phyloP scores from a whole-genome alignment of 768 basidiomycete genomes.

The Cystofilobasidium ferigula region DNA sequence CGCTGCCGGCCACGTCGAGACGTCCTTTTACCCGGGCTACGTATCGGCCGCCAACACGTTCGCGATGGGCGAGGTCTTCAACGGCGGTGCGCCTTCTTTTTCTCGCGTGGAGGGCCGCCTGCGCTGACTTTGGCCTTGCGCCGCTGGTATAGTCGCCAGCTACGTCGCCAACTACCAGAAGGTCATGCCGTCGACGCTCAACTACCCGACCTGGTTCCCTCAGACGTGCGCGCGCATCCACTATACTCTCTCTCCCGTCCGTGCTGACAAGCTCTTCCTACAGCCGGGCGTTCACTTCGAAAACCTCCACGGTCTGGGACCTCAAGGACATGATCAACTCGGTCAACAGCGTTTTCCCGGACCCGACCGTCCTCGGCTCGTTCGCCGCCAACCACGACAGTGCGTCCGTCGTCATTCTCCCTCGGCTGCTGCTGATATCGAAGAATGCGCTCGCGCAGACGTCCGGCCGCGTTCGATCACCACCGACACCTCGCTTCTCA shows the following conservation, averaged over 20 bases:
- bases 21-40: constrained; percentile 8
- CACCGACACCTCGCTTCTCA: not conserved
- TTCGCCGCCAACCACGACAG: constrained; percentile 31
- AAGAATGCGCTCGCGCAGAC: not conserved
- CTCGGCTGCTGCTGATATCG: not conserved
- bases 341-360: constrained; percentile 32
- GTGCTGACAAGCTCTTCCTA: not conserved
- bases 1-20: constrained; percentile 16
- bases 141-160: not conserved
- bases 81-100: constrained; percentile 11
- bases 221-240: constrained; percentile 8
- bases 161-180: constrained; percentile 36
- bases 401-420: not conserved
- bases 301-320: constrained; percentile 29
- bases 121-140: not conserved
- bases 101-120: not conserved
- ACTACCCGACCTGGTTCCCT: constrained; percentile 38
- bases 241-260: not conserved
- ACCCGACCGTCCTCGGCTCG: constrained; percentile 35
- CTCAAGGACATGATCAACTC: constrained; percentile 32
- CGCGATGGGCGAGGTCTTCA: constrained; percentile 18
- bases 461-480: not conserved
- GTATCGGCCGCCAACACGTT: not conserved
- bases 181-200: constrained; percentile 33
- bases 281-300: constrained; percentile 34